Base-by-base conservation (phyloP, 1,284 basidiomycete genomes). In the Boletus hoseneyae region DNA sequence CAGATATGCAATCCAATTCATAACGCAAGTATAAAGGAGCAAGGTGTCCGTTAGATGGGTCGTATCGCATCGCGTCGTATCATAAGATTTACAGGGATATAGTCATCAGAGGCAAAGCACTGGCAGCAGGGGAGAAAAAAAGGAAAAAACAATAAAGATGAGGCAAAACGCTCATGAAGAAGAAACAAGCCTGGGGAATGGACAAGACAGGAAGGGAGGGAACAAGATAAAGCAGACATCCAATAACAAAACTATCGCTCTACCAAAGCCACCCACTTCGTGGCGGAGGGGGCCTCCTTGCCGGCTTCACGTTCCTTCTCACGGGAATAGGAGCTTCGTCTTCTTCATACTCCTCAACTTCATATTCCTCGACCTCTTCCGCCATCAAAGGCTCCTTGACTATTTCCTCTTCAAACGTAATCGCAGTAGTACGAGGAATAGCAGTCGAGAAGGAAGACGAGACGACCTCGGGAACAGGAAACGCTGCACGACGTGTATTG, bases 401-500 rank as follows among this genome's bases (percentile, higher is more conserved):
- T 16, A 70, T 63, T 23, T 75, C 74, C 42, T 85, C 81, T 53
- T 88, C 83, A 6, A 78, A 76, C 25, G 80, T 65, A 42, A 87
- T 73, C 19, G 83, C 79, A 11, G 85, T 88, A 19, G 87, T 90
- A 54, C 77, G 77, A 21, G 86, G 87, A 60, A 78, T 82, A 43
- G 69, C 66, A 10, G 77, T 73, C 8, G 74, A 69, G 19, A 79
- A 77, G 33, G 78, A 73, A 15, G 77, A 72, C 4, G 79, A 74
- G 29, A 74, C 75, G 19, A 74, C 75, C 62, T 84, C 79, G 7
- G 89, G 87, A 27, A 79, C 78, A 33, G 88, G 88, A 55, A 78
- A 78, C 30, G 85, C 82, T 52, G 82, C 88, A 57, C 79, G 77
- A 55, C 87, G 86, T 43, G 87, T 90, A 64, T 81, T 85, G 60